Percentiles rank a stretch among this genome's conserved stretches.
These are phyloP conservation scores for Westerdykella ornata DNA, from an alignment of 2,329 filamentous ascomycete genomes.

Conservation along the genomic window DNA sequence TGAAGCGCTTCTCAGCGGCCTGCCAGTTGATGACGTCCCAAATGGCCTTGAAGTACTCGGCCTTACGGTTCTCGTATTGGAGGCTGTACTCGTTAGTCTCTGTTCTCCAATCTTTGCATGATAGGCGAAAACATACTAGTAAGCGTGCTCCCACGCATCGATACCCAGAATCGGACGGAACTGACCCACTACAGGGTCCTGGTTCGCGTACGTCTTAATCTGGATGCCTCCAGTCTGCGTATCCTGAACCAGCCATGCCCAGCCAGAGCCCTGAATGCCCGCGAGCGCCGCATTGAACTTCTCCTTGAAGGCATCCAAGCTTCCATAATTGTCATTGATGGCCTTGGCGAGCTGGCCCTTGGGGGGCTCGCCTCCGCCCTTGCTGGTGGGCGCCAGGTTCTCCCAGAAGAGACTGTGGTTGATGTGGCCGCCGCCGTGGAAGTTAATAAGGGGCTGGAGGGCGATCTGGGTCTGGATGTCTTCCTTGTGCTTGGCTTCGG, in stretches of 20 bases:
- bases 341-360: slow-evolving; percentile 51
- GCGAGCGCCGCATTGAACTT: slow-evolving; percentile 59
- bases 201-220: slow-evolving; percentile 71
- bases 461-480: slow-evolving; percentile 52
- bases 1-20: slow-evolving; percentile 71
- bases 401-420: slow-evolving; percentile 66
- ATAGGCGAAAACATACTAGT: slow-evolving; percentile 55
- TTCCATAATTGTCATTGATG: slow-evolving; percentile 55
- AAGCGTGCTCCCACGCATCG: slow-evolving; percentile 94
- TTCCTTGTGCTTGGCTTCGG: slow-evolving; percentile 49
- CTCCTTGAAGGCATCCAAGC: slow-evolving; percentile 53
- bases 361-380: slow-evolving; percentile 60
- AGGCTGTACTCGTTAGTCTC: slow-evolving; percentile 44
- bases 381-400: slow-evolving; percentile 60
- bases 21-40: slow-evolving; percentile 98
- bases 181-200: slow-evolving; percentile 80
- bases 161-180: slow-evolving; percentile 78
- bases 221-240: slow-evolving; percentile 54
- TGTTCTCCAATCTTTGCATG: background rate
- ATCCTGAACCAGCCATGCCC: slow-evolving; percentile 59
- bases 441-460: slow-evolving; percentile 55
- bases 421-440: slow-evolving; percentile 61
- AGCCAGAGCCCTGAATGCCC: slow-evolving; percentile 59
- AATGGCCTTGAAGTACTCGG: slow-evolving; percentile 86
- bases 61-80: slow-evolving; percentile 95